Evolutionary conservation across 495 filamentous ascomycete genomes (phyloP).

Genomic region (Aspergillus heteromorphus): DNA sequence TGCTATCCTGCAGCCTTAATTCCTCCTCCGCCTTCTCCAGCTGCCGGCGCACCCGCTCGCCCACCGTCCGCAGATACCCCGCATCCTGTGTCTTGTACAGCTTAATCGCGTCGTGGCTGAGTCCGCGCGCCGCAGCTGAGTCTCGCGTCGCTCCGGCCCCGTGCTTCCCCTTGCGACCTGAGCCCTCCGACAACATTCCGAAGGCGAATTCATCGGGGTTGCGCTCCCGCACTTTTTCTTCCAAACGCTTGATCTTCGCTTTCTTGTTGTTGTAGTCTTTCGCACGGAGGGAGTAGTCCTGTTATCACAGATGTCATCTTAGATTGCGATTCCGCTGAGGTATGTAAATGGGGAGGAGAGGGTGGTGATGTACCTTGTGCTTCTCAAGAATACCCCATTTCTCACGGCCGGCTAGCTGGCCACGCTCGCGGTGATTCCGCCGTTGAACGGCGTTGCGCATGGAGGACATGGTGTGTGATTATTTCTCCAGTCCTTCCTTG

Average conservation of each 20-base stretch:
- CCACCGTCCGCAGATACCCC: conserved; percentile 72
- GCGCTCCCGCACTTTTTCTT: conserved; percentile 74
- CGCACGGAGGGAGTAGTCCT: conserved; percentile 91
- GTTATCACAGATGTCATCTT: conserved; percentile 14
- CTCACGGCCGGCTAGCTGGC: conserved; percentile 73
- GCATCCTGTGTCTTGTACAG: conserved; percentile 95
- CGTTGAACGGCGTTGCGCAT: conserved; percentile 75
- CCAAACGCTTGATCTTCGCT: conserved; percentile 67
- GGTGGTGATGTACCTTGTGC: conserved; percentile 57
- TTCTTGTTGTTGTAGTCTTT: conserved; percentile 86
- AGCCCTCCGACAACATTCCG: conserved; percentile 66
- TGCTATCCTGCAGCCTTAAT: conserved; percentile 36
- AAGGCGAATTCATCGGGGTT: conserved; percentile 98
- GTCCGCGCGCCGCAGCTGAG: conserved; percentile 30
- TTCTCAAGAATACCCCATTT: conserved; percentile 87
- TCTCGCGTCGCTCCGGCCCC: conserved; percentile 44
- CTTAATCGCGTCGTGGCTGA: conserved; percentile 67
- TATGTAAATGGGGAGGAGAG: background rate
- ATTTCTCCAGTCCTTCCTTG: too few species aligned
- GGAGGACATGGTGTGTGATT: conserved; percentile 60
- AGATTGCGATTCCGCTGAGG: background rate
- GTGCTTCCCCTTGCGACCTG: conserved; percentile 53
- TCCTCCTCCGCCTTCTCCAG: conserved; percentile 55
- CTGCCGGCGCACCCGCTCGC: conserved; percentile 53
- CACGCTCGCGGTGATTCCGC: conserved; percentile 79